phyloP scores from a whole-genome alignment of 208 protist species.

The Leptomonas pyrrhocoris region DNA sequence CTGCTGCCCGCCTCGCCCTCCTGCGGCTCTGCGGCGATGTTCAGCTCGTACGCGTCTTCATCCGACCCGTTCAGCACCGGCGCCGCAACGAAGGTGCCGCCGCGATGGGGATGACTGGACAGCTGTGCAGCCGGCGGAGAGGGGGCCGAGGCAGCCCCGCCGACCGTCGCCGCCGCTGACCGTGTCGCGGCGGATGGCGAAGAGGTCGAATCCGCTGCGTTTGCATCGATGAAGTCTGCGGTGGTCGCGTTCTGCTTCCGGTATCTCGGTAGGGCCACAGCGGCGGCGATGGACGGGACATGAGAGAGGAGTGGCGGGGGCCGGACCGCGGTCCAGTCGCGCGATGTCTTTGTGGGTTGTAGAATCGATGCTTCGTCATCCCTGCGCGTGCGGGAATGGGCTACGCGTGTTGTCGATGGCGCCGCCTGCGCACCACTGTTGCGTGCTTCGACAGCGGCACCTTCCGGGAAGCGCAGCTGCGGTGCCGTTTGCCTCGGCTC shows the following conservation, averaged over 20 bases:
- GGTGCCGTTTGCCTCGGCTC: neutral
- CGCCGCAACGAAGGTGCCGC: too few species aligned
- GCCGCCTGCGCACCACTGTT: neutral
- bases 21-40: neutral
- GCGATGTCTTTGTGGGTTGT: neutral
- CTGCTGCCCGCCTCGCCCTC: neutral
- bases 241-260: neutral
- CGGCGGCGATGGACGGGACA: too few species aligned
- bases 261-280: too few species aligned
- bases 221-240: neutral
- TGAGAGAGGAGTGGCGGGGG: neutral
- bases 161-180: neutral
- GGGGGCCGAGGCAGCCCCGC: too few species aligned
- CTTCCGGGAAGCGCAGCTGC: neutral
- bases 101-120: too few species aligned
- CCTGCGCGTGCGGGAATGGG: too few species aligned
- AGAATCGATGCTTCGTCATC: neutral
- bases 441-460: neutral
- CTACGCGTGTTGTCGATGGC: too few species aligned
- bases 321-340: neutral
- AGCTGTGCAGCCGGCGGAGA: too few species aligned
- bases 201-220: neutral
- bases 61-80: neutral
- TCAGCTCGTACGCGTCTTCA: conserved; percentile 3
- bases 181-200: neutral